These are phyloP conservation scores for Lumnitzera racemosa DNA, from an alignment of 345 rosid species.

Conservation along the genomic window DNA sequence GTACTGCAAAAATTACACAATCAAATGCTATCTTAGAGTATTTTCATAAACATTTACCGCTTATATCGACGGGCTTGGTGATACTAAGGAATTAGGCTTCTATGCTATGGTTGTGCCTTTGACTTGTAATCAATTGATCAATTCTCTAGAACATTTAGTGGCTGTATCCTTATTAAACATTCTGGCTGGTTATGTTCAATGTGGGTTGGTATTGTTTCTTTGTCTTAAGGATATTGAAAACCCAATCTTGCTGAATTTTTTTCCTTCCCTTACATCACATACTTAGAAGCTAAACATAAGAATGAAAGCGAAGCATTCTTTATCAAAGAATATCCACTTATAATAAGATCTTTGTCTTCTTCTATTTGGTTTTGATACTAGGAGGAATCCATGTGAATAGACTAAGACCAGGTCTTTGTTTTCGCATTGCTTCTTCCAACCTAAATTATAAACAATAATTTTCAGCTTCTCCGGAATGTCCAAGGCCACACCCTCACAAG, in stretches of 20 bases:
- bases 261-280: too few species aligned
- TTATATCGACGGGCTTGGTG: too few species aligned
- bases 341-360: conserved; percentile 29
- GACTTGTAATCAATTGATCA: conserved; percentile 8
- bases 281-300: conserved; percentile 6
- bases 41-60: too few species aligned
- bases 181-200: too few species aligned
- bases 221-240: too few species aligned
- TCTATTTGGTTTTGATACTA: conserved; percentile 18
- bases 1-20: too few species aligned
- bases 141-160: conserved; percentile 10
- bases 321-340: conserved; percentile 11
- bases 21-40: too few species aligned
- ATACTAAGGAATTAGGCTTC: too few species aligned
- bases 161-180: neutral
- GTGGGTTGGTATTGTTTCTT: too few species aligned
- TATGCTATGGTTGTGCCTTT: conserved; percentile 5
- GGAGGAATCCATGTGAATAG: conserved; percentile 6
- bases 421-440: neutral
- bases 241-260: too few species aligned
- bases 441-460: conserved; percentile 6
- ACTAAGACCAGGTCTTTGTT: too few species aligned
- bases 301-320: conserved; percentile 3
- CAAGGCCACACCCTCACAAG: conserved; percentile 25
- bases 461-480: conserved; percentile 4